Percentiles rank a stretch among this genome's conserved stretches.
phyloP scores from a whole-genome alignment of 306 rosid species.

The Phaseolus lunatus region DNA sequence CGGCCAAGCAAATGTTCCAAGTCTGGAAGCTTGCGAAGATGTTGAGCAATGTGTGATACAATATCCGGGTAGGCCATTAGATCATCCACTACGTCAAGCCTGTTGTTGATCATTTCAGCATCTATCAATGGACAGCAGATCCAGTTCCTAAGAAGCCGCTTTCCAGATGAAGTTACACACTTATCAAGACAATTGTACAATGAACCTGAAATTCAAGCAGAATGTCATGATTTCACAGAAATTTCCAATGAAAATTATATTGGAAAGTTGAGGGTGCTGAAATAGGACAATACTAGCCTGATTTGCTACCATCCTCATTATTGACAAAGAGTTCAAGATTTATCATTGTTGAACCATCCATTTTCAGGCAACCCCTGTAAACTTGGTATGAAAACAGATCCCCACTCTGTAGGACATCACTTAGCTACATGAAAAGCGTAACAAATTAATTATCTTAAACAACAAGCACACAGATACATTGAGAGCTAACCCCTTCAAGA shows the following conservation, averaged over 20 bases:
- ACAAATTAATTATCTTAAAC: slow-evolving; percentile 36
- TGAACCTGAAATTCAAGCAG: slow-evolving; percentile 69
- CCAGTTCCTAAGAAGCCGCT: slow-evolving; percentile 89
- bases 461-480: slow-evolving; percentile 25
- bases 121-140: slow-evolving; percentile 90
- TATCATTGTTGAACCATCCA: slow-evolving; percentile 94
- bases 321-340: slow-evolving; percentile 92
- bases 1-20: slow-evolving; percentile 87
- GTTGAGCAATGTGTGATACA: slow-evolving; percentile 66
- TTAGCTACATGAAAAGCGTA: slow-evolving; percentile 61
- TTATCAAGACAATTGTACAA: slow-evolving; percentile 81
- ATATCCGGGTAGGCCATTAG: slow-evolving; percentile 65
- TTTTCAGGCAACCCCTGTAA: slow-evolving; percentile 85
- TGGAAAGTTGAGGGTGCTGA: slow-evolving; percentile 28
- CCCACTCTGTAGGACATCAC: slow-evolving; percentile 78
- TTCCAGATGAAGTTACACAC: slow-evolving; percentile 85
- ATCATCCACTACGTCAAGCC: slow-evolving; percentile 82
- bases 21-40: slow-evolving; percentile 84
- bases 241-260: slow-evolving; percentile 39
- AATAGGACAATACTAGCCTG: slow-evolving; percentile 67
- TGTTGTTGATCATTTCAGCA: slow-evolving; percentile 69
- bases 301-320: slow-evolving; percentile 82
- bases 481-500: slow-evolving; percentile 11
- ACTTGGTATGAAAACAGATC: slow-evolving; percentile 81
- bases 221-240: slow-evolving; percentile 37